Base-by-base conservation (phyloP, 2,329 filamentous ascomycete species). In the Cryphonectria japonica region DNA sequence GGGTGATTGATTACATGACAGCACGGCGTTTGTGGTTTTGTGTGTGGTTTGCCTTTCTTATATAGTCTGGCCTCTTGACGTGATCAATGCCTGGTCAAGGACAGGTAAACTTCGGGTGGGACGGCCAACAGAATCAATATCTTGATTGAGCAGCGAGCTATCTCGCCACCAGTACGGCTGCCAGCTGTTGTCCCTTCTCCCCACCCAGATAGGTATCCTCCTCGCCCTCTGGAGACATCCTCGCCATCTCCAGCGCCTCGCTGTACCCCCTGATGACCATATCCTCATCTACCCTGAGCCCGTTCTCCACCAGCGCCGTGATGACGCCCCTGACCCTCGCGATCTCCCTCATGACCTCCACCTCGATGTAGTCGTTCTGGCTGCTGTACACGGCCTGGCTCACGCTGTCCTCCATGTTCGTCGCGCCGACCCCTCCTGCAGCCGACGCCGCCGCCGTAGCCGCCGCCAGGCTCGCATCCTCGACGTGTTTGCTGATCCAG, bases 361-460 rank as follows among this genome's bases (percentile, higher is more conserved):
- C 83, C 32, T 89, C 84, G 74, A 99, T 94, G 70, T 89, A 87
- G 79, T 98, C 95, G 79, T 99, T 99, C 83, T 98, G 94, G 79
- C 93, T 97, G 69, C 93, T 96, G 82, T 99, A 99, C 76, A 97
- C 94, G 68, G 91, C 93, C 77, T 90, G 90, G 74, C 91, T 94
- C 29, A 96, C 92, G 75, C 86, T 90, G 82, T 99, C 96, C 80
- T 98, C 96, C 79, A 98, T 87, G 75, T 93, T 88, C 68, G 94
- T 97, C 77, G 98, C 93, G 84, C 89, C 78, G 22, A 94, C 92
- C 83, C 87, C 78, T 19, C 82, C 83, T n/a, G 81, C 79, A n/a
- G 84, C 82, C 62, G 86, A 83, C 43, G 81, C 78, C 60, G 81
- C 77, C 8, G 81, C 79, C n/a, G 84, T 82, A 60, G 86, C 83